Conservation (phyloP, 1,284 basidiomycete species). For the Exobasidium rhododendri region DNA sequence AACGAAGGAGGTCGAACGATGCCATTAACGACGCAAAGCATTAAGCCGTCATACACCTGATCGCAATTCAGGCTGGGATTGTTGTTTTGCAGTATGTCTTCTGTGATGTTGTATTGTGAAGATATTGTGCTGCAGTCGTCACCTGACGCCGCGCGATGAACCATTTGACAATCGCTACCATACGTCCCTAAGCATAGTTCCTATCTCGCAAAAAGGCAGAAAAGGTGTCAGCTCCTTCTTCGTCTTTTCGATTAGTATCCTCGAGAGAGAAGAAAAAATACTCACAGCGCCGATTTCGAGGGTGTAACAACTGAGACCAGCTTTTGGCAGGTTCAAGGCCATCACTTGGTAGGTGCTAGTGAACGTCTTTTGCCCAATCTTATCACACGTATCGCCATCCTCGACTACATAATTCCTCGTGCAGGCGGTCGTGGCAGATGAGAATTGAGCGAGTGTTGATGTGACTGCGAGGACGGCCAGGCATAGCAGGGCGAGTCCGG, state of each 20-base stretch:
- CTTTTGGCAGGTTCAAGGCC: conserved; percentile 61
- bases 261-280: background rate
- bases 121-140: conserved; percentile 42
- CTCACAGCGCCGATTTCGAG: conserved; percentile 62
- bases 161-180: conserved; percentile 48
- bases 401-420: conserved; percentile 64
- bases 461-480: background rate
- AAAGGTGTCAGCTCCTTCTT: conserved; percentile 57
- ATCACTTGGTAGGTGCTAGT: conserved; percentile 74
- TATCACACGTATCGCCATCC: conserved; percentile 66
- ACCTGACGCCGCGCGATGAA: conserved; percentile 26
- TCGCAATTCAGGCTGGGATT: conserved; percentile 42
- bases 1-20: conserved; percentile 34
- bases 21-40: conserved; percentile 40
- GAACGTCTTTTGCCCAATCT: conserved; percentile 65
- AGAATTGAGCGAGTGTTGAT: conserved; percentile 18
- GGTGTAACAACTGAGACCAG: conserved; percentile 64
- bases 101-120: conserved; percentile 32
- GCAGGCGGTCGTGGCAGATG: conserved; percentile 58
- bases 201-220: conserved; percentile 3
- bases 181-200: conserved; percentile 43
- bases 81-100: conserved; percentile 30
- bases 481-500: background rate
- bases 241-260: background rate
- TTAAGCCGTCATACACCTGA: conserved; percentile 37